Evolutionary conservation across 2,329 filamentous ascomycete genomes (phyloP), one percentile per base, ranked within the genome.

Genomic region (Ramichloridium luteum): DNA sequence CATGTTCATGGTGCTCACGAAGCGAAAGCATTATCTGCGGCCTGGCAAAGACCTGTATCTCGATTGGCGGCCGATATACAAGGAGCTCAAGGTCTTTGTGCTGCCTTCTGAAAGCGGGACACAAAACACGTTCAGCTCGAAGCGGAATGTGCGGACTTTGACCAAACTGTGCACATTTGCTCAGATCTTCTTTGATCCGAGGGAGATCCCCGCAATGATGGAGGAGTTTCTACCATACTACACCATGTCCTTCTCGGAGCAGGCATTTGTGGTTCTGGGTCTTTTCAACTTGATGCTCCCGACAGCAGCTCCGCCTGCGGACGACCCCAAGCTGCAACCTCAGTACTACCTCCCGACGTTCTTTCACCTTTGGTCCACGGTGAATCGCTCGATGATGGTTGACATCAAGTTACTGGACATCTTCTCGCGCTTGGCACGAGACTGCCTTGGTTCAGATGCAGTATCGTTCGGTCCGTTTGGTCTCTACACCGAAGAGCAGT

Each of bases 1-100:
- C 65, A 96, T 96, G 86, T 88, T 96, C 51, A 80, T 94, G 58
- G 77, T 83, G 8, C 62, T 98, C 46, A 93, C 86, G n/a, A 92
- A 90, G 85, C 86, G 88, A 53, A 93, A 92, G 55, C 88, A 96
- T 60, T 96, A 96, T 57, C 70, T 98, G 18, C 85, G 83, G 45
- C 84, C 88, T 1, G 77, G 80, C 35, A 82, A 85, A 43, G 92
- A 98, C 51, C 67, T 98, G n/a, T 68, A 72, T 9, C 71, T 98
- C 38, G 88, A 98, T 56, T 98, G 90, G 90, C 74, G 75, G 46
- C 88, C 86, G 5, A 64, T 98, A 16, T 98, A 82, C 73, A 80
- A 84, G 48, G 88, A 96, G 56, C 65, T 96, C 47, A 96, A 94
- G 63, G 70, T 78, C 26, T 78, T 94, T 53, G 82, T 94, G 10